Evolutionary conservation across 2,329 filamentous ascomycete species (phyloP).

Genomic region (Alternaria sp.): DNA sequence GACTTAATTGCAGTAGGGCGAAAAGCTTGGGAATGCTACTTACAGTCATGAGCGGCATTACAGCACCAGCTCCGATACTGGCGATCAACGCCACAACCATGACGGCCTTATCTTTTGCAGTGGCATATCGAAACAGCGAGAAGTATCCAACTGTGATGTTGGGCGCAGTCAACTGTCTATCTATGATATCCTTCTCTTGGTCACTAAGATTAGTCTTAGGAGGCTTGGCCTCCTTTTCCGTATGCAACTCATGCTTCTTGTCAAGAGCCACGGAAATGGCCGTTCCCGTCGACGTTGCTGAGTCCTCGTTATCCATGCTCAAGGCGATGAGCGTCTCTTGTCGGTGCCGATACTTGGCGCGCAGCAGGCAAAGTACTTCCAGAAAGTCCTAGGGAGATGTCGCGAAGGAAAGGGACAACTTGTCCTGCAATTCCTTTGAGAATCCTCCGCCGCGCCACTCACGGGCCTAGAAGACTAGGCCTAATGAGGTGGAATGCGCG

Average conservation of each 20-base stretch:
- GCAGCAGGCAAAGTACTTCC: slow-evolving; percentile 8
- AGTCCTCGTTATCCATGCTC: slow-evolving; percentile 28
- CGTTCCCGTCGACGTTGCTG: slow-evolving; percentile 23
- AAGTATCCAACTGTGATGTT: slow-evolving; percentile 56
- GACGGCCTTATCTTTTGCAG: slow-evolving; percentile 51
- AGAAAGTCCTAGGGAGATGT: slow-evolving; percentile 7
- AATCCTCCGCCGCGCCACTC: slow-evolving; percentile 14
- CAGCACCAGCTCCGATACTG: slow-evolving; percentile 76
- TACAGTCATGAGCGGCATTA: slow-evolving; percentile 75
- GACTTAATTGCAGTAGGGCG: background rate
- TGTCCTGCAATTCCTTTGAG: slow-evolving; percentile 10
- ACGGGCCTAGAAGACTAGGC: slow-evolving; percentile 18
- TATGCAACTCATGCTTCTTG: slow-evolving; percentile 36
- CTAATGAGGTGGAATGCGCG: background rate
- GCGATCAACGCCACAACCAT: slow-evolving; percentile 66
- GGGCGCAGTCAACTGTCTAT: slow-evolving; percentile 55
- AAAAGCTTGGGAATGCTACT: background rate
- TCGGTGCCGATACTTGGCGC: slow-evolving; percentile 10
- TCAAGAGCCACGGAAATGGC: slow-evolving; percentile 30
- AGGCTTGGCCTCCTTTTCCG: slow-evolving; percentile 33
- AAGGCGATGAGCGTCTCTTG: slow-evolving; percentile 20
- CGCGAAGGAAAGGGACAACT: slow-evolving; percentile 8
- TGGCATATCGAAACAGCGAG: slow-evolving; percentile 58
- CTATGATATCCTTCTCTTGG: slow-evolving; percentile 48
- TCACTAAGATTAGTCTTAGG: slow-evolving; percentile 41